phyloP scores from a whole-genome alignment of 2,329 filamentous ascomycete species.

The Monosporascus sp. region DNA sequence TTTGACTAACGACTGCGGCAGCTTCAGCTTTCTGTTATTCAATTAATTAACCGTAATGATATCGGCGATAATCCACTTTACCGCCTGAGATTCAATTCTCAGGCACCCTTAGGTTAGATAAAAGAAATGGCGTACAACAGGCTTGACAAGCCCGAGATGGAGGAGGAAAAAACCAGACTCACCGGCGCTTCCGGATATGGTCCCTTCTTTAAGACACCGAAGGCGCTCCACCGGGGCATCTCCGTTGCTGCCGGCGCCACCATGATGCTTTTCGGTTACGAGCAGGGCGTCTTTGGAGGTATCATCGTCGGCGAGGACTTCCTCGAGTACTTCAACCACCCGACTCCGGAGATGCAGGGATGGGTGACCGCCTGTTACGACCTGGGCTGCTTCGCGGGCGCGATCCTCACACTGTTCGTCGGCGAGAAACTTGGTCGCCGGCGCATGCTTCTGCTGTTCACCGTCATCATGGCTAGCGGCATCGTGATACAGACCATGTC shows the following conservation, averaged over 20 bases:
- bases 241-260: background rate
- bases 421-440: slow-evolving; percentile 38
- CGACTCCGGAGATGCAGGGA: background rate
- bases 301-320: background rate
- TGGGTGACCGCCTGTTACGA: slow-evolving; percentile 19
- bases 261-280: background rate
- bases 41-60: background rate
- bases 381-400: slow-evolving; percentile 35
- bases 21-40: background rate
- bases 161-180: background rate
- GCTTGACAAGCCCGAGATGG: background rate
- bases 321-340: background rate
- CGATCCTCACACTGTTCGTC: slow-evolving; percentile 28
- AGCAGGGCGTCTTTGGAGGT: background rate
- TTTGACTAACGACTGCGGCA: background rate
- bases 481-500: slow-evolving; percentile 39
- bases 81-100: background rate
- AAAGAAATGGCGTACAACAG: background rate
- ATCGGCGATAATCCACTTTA: background rate
- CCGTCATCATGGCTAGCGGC: slow-evolving; percentile 36
- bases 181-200: background rate
- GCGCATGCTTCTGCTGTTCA: slow-evolving; percentile 32
- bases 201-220: background rate
- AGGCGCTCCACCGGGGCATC: background rate
- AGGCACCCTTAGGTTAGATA: background rate